Base-by-base conservation (phyloP, 2,329 filamentous ascomycete species). In the Fusarium paranaense region DNA sequence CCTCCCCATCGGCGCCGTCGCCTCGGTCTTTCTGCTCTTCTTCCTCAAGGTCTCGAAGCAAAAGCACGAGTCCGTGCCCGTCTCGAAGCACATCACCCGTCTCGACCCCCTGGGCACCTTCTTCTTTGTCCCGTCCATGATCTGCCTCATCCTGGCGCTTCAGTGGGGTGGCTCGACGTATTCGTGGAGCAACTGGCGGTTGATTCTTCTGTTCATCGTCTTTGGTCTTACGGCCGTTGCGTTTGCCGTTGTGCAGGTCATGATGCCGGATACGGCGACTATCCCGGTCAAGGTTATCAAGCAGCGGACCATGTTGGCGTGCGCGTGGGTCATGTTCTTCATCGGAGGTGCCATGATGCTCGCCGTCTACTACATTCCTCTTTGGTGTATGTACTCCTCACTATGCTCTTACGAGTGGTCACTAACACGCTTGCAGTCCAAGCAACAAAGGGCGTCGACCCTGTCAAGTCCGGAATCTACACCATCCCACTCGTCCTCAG, bases 111-210 rank as follows among this genome's bases (percentile, higher is more conserved):
- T 91, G 2, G 90, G 91, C 30, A 91, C 89, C 9, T 77, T 88
- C 16, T 86, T 91, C 79, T 89, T 93, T 71, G 80, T 92, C 18
- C 90, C 90, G 0, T 86, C 86, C 35, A 85, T 91, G 42, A 84
- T 91, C 16, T 90, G 86, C 70, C 87, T 92, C 40, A 81, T 93
- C 4, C 82, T 93, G 6, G 90, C 90, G 1, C 83, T 93, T 37
- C 88, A 92, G 76, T 92, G 90, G 90, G 90, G 89, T 61, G 90
- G 90, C 5, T 85, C 85, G 3, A 84, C 80, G 3, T 88, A 90
- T 73, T 70, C 82, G 0, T 91, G 89, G 90, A 81, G 78, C 42
- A 85, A 82, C 71, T 87, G 86, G 82, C 85, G 86, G 50, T 86
- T 90, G 63, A 86, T 91, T 58, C 74, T 87, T 9, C 82, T 91